phyloP scores from a whole-genome alignment of 768 basidiomycete genomes.

The Lactarius pseudohatsudake region DNA sequence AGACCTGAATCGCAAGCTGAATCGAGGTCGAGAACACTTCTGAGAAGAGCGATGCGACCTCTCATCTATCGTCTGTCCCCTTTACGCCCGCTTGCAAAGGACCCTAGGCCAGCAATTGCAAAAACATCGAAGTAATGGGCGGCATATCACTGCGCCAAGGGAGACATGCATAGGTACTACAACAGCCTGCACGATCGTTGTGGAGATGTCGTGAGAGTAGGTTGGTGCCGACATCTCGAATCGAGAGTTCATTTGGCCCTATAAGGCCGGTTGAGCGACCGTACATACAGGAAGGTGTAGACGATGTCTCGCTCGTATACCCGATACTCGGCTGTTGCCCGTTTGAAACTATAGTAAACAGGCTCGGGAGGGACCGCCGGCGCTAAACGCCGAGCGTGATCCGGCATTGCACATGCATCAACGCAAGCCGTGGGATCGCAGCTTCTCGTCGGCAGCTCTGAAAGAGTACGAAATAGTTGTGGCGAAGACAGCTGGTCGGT shows the following conservation, averaged over 20 bases:
- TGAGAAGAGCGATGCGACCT: no score
- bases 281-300: no score
- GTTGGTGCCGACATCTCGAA: constrained; percentile 28
- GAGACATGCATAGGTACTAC: constrained; percentile 20
- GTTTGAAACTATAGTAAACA: constrained; percentile 50
- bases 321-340: constrained; percentile 33
- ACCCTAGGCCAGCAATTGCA: constrained; percentile 38
- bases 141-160: no score
- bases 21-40: no score
- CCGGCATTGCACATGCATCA: constrained; percentile 46
- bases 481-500: constrained; percentile 43
- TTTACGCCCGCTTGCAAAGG: constrained; percentile 29
- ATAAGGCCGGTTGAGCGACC: no score
- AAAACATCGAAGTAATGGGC: constrained; percentile 33
- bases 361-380: constrained; percentile 32
- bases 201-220: constrained; percentile 26
- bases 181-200: constrained; percentile 39
- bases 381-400: constrained; percentile 41
- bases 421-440: constrained; percentile 50
- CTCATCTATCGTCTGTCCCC: not conserved
- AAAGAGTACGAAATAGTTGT: constrained; percentile 48
- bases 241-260: no score
- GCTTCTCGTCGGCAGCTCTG: constrained; percentile 45
- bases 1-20: no score
- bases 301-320: constrained; percentile 32